Conservation (phyloP, 805 yeast species). For the Jamesozyma piceae region DNA sequence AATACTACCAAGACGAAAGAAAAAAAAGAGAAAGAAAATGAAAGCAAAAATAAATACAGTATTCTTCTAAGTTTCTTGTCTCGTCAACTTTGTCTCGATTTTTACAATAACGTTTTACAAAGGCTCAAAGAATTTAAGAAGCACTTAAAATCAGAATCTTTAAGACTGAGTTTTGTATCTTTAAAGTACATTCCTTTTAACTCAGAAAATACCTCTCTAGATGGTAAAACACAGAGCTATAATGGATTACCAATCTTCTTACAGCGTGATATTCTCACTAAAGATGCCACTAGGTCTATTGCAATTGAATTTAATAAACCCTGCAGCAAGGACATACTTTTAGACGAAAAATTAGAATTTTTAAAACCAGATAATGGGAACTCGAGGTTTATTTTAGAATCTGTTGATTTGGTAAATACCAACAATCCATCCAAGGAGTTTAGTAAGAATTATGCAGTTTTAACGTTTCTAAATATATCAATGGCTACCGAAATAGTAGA, state of each 20-base stretch:
- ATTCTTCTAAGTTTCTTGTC: conserved; percentile 27
- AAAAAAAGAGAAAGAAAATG: conserved; percentile 28
- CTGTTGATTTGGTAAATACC: conserved; percentile 17
- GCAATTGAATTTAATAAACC: conserved; percentile 13
- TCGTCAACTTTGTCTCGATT: conserved; percentile 30
- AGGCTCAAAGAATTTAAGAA: conserved; percentile 31
- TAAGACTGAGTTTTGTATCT: conserved; percentile 31
- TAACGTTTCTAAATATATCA: conserved; percentile 21
- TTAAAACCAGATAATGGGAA: conserved; percentile 8
- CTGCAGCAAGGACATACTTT: conserved; percentile 5
- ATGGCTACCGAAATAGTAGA: conserved; percentile 24
- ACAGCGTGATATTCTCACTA: conserved; percentile 14
- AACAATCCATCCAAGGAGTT: conserved; percentile 10
- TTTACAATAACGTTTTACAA: conserved; percentile 32
- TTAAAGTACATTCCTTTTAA: conserved; percentile 23
- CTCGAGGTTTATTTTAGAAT: conserved; percentile 22
- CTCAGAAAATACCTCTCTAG: conserved; percentile 1
- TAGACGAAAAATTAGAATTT: conserved; percentile 11
- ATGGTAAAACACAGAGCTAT: conserved; percentile 26
- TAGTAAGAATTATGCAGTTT: conserved; percentile 16
- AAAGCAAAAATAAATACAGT: conserved; percentile 30
- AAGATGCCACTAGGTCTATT: conserved; percentile 26
- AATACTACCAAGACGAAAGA: background rate
- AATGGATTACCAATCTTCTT: conserved; percentile 28
- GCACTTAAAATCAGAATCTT: conserved; percentile 32